A percentile compares a stretch with the other conserved stretches of the same genome.
These are phyloP conservation scores for Vitis amurensis DNA, from an alignment of 164 flowering plant species.

Conservation along the genomic window DNA sequence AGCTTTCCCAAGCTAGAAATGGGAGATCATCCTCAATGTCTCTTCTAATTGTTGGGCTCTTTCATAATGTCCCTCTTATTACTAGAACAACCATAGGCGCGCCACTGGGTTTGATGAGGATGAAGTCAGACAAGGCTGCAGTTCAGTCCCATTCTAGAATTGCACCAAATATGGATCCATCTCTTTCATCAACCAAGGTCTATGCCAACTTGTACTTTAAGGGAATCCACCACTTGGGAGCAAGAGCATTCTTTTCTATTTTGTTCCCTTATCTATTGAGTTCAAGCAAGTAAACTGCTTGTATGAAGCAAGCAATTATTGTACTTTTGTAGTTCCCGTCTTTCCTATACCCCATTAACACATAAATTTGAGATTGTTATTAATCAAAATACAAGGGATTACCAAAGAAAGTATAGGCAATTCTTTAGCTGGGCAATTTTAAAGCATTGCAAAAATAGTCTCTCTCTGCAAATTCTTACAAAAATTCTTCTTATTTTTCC, in stretches of 20 bases:
- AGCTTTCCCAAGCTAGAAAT: too few species aligned
- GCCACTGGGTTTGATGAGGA: constrained; percentile 27
- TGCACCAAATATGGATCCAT: constrained; percentile 89
- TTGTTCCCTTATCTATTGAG: constrained; percentile 85
- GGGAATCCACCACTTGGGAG: constrained; percentile 96
- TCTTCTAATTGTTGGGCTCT: too few species aligned
- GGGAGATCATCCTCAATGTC: too few species aligned
- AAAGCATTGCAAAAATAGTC: too few species aligned
- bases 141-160: constrained; percentile 86
- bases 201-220: constrained; percentile 77
- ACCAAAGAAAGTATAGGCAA: too few species aligned
- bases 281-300: constrained; percentile 88
- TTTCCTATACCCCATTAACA: constrained; percentile 52
- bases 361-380: not conserved
- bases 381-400: too few species aligned
- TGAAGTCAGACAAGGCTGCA: constrained; percentile 73
- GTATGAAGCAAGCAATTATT: constrained; percentile 89
- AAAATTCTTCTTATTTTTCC: too few species aligned
- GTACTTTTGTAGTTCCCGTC: constrained; percentile 81
- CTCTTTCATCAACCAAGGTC: constrained; percentile 72
- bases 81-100: too few species aligned
- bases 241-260: constrained; percentile 62
- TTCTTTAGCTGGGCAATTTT: too few species aligned
- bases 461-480: too few species aligned
- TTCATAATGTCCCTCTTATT: too few species aligned